Evolutionary conservation across 768 basidiomycete species (phyloP).

Genomic region (Naganishia antarctica): DNA sequence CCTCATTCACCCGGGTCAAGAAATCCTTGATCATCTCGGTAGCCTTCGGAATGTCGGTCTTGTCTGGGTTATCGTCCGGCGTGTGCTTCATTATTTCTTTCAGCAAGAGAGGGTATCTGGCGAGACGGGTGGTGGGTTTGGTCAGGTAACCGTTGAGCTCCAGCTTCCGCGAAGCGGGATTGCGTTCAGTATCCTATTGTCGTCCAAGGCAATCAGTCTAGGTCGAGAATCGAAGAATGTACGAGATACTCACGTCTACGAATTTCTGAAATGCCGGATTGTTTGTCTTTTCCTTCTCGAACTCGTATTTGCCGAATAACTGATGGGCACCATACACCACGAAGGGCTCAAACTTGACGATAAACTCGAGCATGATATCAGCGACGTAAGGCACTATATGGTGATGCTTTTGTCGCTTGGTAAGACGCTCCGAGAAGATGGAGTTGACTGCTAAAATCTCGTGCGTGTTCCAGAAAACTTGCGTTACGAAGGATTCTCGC

Average conservation of each 20-base stretch:
- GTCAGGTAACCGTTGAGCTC: slow-evolving; percentile 97
- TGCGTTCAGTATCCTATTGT: slow-evolving; percentile 72
- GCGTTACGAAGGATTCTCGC: slow-evolving; percentile 77
- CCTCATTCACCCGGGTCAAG: slow-evolving; percentile 78
- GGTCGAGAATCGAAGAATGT: not conserved
- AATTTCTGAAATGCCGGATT: slow-evolving; percentile 91
- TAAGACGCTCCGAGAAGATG: slow-evolving; percentile 83
- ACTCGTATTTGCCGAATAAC: slow-evolving; percentile 96
- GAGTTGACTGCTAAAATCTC: slow-evolving; percentile 90
- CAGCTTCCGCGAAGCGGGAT: slow-evolving; percentile 90
- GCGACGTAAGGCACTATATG: slow-evolving; percentile 89
- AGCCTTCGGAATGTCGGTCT: slow-evolving; percentile 67
- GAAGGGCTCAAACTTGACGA: slow-evolving; percentile 85
- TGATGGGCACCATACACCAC: slow-evolving; percentile 95
- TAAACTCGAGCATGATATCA: slow-evolving; percentile 79
- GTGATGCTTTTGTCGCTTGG: slow-evolving; percentile 89
- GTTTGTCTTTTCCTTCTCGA: slow-evolving; percentile 93
- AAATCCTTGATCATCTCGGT: slow-evolving; percentile 74
- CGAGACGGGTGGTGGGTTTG: slow-evolving; percentile 93
- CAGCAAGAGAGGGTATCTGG: slow-evolving; percentile 88
- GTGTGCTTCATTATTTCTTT: slow-evolving; percentile 91
- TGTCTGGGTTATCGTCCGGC: slow-evolving; percentile 81
- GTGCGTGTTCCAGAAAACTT: slow-evolving; percentile 96
- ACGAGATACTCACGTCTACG: slow-evolving; percentile 67
- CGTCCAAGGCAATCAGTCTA: not conserved